These are phyloP conservation scores for Neospermospora avenae DNA, from an alignment of 2,329 filamentous ascomycete genomes.

Conservation along the genomic window DNA sequence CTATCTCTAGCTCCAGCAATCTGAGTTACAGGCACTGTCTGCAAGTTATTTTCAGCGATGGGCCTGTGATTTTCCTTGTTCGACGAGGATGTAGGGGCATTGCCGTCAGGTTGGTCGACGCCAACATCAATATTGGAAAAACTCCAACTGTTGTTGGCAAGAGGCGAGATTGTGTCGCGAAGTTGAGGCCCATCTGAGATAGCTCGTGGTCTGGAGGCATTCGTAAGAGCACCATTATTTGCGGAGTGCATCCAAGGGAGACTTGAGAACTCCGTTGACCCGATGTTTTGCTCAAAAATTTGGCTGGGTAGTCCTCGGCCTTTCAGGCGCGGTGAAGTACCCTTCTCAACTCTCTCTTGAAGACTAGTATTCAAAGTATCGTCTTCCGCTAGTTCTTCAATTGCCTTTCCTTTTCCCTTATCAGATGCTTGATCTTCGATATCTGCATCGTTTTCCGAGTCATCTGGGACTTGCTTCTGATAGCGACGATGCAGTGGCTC, in stretches of 20 bases:
- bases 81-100: not conserved
- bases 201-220: constrained; percentile 44
- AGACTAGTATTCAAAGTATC: not conserved
- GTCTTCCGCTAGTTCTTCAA: constrained; percentile 4
- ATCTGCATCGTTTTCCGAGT: not conserved
- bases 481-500: not conserved
- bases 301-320: not conserved
- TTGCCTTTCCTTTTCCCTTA: constrained; percentile 23
- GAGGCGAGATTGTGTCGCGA: constrained; percentile 44
- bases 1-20: not conserved
- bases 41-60: not conserved
- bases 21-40: not conserved
- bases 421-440: not conserved
- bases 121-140: constrained; percentile 44
- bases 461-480: not conserved
- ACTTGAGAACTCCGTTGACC: not conserved
- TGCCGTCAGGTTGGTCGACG: not conserved
- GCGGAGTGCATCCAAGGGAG: constrained; percentile 3
- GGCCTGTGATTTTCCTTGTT: not conserved
- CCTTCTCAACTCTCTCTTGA: not conserved
- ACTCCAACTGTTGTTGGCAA: constrained; percentile 61
- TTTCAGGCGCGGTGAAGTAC: constrained; percentile 1
- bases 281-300: not conserved
- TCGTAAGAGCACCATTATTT: not conserved
- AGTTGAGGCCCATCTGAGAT: constrained; percentile 54